A percentile compares a stretch with the other conserved stretches of the same genome.
These are phyloP conservation scores for Ophiostoma quercus DNA, from an alignment of 2,329 filamentous ascomycete species.

Conservation along the genomic window DNA sequence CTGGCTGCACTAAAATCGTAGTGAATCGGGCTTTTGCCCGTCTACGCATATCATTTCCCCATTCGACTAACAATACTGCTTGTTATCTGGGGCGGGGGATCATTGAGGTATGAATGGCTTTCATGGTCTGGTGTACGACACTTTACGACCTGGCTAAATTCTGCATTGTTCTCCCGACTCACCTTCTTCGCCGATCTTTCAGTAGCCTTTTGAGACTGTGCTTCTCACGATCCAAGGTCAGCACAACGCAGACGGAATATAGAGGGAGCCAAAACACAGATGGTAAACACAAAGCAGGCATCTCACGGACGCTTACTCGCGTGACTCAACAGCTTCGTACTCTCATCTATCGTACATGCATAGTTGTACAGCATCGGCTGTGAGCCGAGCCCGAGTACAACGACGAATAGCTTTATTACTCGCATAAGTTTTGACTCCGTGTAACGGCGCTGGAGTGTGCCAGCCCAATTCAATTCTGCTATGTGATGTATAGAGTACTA, in stretches of 20 bases:
- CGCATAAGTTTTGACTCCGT: background rate
- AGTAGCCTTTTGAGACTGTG: background rate
- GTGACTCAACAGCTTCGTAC: background rate
- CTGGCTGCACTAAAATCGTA: background rate
- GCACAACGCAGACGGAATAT: background rate
- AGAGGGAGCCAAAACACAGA: background rate
- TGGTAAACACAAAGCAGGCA: background rate
- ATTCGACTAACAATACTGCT: background rate
- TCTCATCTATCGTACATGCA: background rate
- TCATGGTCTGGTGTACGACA: background rate
- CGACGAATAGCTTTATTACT: background rate
- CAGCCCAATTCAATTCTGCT: background rate
- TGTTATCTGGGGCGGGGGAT: conserved; percentile 3
- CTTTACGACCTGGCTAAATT: background rate
- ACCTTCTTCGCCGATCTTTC: background rate
- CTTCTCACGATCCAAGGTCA: background rate
- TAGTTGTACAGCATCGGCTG: background rate
- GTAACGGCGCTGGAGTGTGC: background rate
- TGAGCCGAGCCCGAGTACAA: conserved; percentile 10
- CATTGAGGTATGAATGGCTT: background rate
- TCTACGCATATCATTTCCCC: background rate
- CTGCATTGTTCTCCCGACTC: background rate
- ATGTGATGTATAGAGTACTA: background rate
- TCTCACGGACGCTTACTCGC: background rate
- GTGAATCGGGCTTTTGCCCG: conserved; percentile 11